Conservation (phyloP, 2,329 filamentous ascomycete genomes). For the Talaromyces islandicus region DNA sequence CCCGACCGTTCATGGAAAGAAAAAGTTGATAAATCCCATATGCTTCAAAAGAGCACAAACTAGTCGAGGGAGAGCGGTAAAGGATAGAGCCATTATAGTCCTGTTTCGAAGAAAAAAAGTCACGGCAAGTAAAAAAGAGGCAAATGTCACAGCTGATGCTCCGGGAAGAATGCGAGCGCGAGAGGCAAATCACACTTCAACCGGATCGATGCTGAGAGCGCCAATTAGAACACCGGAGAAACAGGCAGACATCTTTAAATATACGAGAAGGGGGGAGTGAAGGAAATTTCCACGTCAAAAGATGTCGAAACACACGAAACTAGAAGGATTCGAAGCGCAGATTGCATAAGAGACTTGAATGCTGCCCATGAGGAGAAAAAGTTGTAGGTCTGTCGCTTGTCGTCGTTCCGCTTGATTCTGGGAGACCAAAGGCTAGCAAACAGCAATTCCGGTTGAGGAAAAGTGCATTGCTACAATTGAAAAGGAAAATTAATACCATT, state of each 20-base stretch:
- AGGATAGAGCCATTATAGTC: constrained; percentile 9
- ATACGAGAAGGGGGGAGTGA: not conserved
- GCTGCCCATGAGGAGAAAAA: constrained; percentile 17
- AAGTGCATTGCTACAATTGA: constrained; percentile 14
- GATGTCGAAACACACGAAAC: constrained; percentile 20
- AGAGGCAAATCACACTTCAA: not conserved
- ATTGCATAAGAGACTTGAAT: constrained; percentile 28
- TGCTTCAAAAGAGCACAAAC: constrained; percentile 12
- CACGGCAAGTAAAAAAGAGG: not conserved
- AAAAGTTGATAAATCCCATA: not conserved
- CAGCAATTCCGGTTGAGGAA: constrained; percentile 14
- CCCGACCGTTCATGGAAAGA: constrained; percentile 10
- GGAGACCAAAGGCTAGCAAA: constrained; percentile 18
- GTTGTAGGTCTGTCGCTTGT: constrained; percentile 27
- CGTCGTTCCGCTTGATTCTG: constrained; percentile 21
- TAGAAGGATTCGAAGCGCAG: constrained; percentile 17
- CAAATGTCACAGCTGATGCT: not conserved
- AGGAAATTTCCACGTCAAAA: constrained; percentile 12
- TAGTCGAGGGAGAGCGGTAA: constrained; percentile 7
- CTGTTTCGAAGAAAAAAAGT: constrained; percentile 7
- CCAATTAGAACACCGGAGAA: not conserved
- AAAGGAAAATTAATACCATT: constrained; percentile 36
- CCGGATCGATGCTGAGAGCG: not conserved
- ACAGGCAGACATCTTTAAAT: not conserved
- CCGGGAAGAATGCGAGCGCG: not conserved